Evolutionary conservation across 148 eudicot genomes (phyloP), one percentile per base, ranked within the genome.

Genomic region (Fagopyrum tataricum): DNA sequence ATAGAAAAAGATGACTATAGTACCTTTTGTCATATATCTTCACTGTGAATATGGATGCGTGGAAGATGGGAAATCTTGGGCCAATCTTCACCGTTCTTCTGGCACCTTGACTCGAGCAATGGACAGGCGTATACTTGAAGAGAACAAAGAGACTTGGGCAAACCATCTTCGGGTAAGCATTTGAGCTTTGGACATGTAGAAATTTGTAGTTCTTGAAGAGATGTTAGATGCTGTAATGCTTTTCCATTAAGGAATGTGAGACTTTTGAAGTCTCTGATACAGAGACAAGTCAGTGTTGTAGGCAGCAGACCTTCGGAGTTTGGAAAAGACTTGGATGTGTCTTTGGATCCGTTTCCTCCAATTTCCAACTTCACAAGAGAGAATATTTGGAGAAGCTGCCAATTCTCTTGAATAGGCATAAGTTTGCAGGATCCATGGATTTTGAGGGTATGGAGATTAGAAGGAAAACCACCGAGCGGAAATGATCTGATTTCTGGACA

Each of bases 61-160:
- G 56, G 56, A 52, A 52, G 56, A 52, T 52, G 56, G 21, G 56
- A 52, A 52, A 52, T 52, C n/a, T 52, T 52, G 56, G 56, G 18
- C 56, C 56, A 52, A 17, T 52, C 56, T 52, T 52, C 56, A 6
- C 56, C 56, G 6, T 52, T 17, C 56, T n/a, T 17, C 56, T 52
- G 56, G 56, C 56, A 52, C 20, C 18, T 15, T 4, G 7, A 20
- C 21, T 52, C 7, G 20, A 52, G 56, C 56, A 52, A 7, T n/a
- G 56, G 56, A 15, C 56, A 52, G 6, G 56, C 56, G n/a, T 15
- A 52, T 52, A 52, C 5, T 52, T 52, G 20, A 52, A 52, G 23
- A 52, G 56, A 52, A n/a, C 56, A 52, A 52, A 52, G 56, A 52
- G 56, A 52, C 23, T 2, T 18, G 20, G 56, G 56, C 17, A 52